Evolutionary conservation across 2,329 filamentous ascomycete species (phyloP), one percentile per base, ranked within the genome.

Genomic region (Colletotrichum lentis): DNA sequence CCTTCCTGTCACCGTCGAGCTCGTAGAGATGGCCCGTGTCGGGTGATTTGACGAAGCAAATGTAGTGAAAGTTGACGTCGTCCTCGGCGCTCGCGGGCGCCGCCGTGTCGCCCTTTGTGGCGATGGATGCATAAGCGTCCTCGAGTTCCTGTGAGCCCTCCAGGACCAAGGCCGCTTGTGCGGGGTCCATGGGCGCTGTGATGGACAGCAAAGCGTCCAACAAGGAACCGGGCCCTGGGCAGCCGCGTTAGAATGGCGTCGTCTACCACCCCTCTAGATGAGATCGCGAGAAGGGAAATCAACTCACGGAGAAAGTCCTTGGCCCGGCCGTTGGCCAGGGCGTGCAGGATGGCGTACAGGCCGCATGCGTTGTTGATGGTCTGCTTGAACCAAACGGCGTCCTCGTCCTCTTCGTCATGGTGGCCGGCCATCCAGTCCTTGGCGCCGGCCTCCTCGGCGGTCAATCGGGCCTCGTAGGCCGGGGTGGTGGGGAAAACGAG

Each of bases 291-390:
- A 7, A 41, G 3, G 11, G 10, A 50, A 70, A 69, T 3, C 71
- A 53, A 91, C 81, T 47, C 82, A 77, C 83, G 24, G 77, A 79
- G 12, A 39, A 69, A 69, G 43, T 69, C 67, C 24, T 69, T 69
- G 8, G 67, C 63, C 2, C 67, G 67, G 4, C 89, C 89, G 73
- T 93, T 92, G 54, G 82, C 83, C 1, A 89, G 81, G 3, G 84
- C 85, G 76, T 92, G 90, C 2, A 92, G 75, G 1, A 92, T 79
- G 0, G 85, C 90, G 73, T 91, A 91, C 22, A 92, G 80, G 0
- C 90, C 90, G 73, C 90, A 92, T 1, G 90, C 89, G 74, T 92
- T 91, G 70, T 88, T 83, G 73, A 92, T 92, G 0, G 89, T 92
- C 74, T 92, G 89, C 73, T 87, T 89, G 78, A 90, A 91, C 90